These are phyloP conservation scores for Ceratobasidium papillatum DNA, from an alignment of 1,284 basidiomycete species.

Conservation along the genomic window DNA sequence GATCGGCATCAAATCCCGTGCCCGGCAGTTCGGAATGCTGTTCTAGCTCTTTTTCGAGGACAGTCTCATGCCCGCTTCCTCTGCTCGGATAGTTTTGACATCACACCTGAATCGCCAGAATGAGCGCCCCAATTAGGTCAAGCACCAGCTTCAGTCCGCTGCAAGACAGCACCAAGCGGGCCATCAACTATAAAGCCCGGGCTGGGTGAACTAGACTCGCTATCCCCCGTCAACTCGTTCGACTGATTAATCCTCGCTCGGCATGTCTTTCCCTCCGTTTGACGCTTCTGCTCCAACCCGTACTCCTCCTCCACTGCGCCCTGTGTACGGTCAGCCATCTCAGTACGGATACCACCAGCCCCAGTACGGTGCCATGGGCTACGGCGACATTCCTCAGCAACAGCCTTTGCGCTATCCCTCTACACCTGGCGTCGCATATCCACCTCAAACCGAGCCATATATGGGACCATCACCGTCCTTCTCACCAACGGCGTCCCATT, in stretches of 20 bases:
- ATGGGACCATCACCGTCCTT: conserved; percentile 6
- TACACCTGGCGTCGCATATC: not conserved
- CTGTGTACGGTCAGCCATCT: conserved; percentile 7
- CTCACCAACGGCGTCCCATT: conserved; percentile 18
- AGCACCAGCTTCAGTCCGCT: conserved; percentile 3
- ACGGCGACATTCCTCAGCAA: conserved; percentile 26
- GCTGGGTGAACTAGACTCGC: not conserved
- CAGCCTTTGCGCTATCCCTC: not conserved
- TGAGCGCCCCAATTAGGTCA: conserved; percentile 15
- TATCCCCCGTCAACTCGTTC: not conserved
- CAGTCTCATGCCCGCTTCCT: not conserved
- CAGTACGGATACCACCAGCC: conserved; percentile 15
- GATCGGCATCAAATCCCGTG: conserved; percentile 32
- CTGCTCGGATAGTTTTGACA: conserved; percentile 33
- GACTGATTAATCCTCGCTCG: not conserved
- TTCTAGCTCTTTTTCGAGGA: conserved; percentile 28
- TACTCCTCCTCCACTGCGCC: not conserved
- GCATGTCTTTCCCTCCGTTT: conserved; percentile 24
- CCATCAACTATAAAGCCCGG: not conserved
- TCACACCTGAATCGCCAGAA: not conserved
- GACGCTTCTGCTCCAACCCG: conserved; percentile 5
- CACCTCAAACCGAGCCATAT: not conserved
- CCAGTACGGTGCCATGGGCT: conserved; percentile 23
- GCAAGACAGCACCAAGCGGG: conserved; percentile 10
- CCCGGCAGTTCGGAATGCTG: conserved; percentile 23